Evolutionary conservation across 345 rosid species (phyloP).

Genomic region (Punica granatum): DNA sequence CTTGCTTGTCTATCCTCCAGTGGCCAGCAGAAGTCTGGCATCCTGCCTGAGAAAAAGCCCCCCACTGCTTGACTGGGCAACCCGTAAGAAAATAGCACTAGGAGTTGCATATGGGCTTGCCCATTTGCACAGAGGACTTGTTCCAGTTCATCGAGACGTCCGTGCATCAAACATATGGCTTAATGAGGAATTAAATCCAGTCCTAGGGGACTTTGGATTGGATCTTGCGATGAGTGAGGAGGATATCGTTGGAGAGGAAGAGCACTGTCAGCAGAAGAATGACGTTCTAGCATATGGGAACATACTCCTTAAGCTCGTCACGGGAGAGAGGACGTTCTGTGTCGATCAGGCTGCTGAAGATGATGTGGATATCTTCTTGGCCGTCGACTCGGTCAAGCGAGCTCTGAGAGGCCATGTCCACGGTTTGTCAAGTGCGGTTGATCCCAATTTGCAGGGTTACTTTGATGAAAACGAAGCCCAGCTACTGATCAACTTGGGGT

Average conservation of each 20-base stretch:
- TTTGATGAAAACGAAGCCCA: slow-evolving; percentile 3
- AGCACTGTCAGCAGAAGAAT: background rate
- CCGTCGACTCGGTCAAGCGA: background rate
- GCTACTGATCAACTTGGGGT: background rate
- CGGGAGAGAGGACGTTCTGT: background rate
- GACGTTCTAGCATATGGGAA: background rate
- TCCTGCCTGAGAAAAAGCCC: background rate
- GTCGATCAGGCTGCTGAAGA: background rate
- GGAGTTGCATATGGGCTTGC: slow-evolving; percentile 5
- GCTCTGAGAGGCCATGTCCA: background rate
- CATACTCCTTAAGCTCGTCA: background rate
- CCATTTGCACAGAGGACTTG: background rate
- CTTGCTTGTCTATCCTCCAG: slow-evolving; percentile 8
- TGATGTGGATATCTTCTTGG: background rate
- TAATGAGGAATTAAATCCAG: background rate
- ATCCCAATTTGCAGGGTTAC: slow-evolving; percentile 6
- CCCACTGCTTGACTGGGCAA: background rate
- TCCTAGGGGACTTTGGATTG: background rate
- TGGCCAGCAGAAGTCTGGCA: background rate
- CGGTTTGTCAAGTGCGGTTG: background rate
- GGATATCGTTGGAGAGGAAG: background rate
- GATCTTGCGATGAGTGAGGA: background rate
- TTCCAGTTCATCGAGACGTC: background rate
- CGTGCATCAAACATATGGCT: background rate
- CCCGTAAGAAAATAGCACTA: background rate